phyloP scores from a whole-genome alignment of 1,139 yeast genomes.

The Suhomyces panamericanus region DNA sequence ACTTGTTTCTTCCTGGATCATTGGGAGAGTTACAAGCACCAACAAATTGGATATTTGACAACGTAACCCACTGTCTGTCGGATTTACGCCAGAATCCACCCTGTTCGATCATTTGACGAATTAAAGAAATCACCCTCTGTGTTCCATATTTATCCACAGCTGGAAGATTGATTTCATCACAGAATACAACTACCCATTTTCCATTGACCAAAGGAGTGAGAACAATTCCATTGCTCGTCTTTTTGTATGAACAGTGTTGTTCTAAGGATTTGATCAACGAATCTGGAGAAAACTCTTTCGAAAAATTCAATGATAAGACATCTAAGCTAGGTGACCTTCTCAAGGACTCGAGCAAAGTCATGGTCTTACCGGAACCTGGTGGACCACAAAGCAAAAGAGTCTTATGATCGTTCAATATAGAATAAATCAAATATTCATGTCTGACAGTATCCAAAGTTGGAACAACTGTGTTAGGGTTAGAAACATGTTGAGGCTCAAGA shows the following conservation, averaged over 20 bases:
- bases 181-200: conserved; percentile 79
- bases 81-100: conserved; percentile 74
- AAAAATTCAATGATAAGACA: conserved; percentile 72
- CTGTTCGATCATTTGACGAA: conserved; percentile 74
- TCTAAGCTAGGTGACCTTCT: conserved; percentile 59
- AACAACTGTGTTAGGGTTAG: conserved; percentile 63
- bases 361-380: conserved; percentile 96
- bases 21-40: conserved; percentile 94
- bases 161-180: conserved; percentile 92
- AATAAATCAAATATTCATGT: conserved; percentile 62
- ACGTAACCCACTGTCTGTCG: conserved; percentile 63
- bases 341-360: conserved; percentile 76
- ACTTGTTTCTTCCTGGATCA: conserved; percentile 68
- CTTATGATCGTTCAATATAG: conserved; percentile 56
- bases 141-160: conserved; percentile 72
- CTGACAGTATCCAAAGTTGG: conserved; percentile 79
- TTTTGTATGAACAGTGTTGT: conserved; percentile 66
- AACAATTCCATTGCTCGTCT: conserved; percentile 50
- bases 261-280: conserved; percentile 66
- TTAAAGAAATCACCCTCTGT: conserved; percentile 69
- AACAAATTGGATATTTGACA: conserved; percentile 74
- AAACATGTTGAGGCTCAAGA: conserved; percentile 64
- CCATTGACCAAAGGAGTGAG: conserved; percentile 65
- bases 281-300: conserved; percentile 74
- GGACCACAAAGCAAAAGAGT: conserved; percentile 88